These are phyloP conservation scores for Hanseniaspora lachancei DNA, from an alignment of 805 yeast genomes.

Conservation along the genomic window DNA sequence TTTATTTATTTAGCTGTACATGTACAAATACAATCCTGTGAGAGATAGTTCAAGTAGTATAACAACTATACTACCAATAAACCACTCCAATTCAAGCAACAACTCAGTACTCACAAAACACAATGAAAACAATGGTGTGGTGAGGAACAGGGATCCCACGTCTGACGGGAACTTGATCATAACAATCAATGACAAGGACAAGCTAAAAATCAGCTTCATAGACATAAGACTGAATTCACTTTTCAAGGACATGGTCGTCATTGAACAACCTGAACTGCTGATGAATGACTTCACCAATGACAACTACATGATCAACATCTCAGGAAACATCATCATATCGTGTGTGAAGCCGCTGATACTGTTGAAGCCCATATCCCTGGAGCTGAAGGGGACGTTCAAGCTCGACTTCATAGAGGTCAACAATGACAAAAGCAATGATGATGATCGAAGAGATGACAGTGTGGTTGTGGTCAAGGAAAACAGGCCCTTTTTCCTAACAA, in stretches of 20 bases:
- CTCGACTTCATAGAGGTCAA: slow-evolving; percentile 41
- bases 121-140: not conserved
- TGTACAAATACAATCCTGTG: slow-evolving; percentile 8
- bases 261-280: slow-evolving; percentile 54
- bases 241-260: slow-evolving; percentile 49
- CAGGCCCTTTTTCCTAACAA: slow-evolving; percentile 50
- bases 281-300: slow-evolving; percentile 42
- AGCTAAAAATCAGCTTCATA: slow-evolving; percentile 20
- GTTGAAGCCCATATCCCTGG: slow-evolving; percentile 41
- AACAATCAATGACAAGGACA: slow-evolving; percentile 4
- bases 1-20: not conserved
- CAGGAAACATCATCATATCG: slow-evolving; percentile 63
- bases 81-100: not conserved
- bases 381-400: slow-evolving; percentile 49
- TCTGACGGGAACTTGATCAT: slow-evolving; percentile 9
- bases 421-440: slow-evolving; percentile 6
- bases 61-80: slow-evolving; percentile 2
- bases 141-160: slow-evolving; percentile 8
- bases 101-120: not conserved
- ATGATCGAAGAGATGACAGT: slow-evolving; percentile 29
- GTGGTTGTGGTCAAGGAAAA: slow-evolving; percentile 36
- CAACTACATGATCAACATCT: slow-evolving; percentile 42
- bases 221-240: slow-evolving; percentile 28
- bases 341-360: slow-evolving; percentile 55
- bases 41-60: slow-evolving; percentile 6